These are phyloP conservation scores for Spathaspora gorwiae DNA, from an alignment of 805 yeast species.

Conservation along the genomic window DNA sequence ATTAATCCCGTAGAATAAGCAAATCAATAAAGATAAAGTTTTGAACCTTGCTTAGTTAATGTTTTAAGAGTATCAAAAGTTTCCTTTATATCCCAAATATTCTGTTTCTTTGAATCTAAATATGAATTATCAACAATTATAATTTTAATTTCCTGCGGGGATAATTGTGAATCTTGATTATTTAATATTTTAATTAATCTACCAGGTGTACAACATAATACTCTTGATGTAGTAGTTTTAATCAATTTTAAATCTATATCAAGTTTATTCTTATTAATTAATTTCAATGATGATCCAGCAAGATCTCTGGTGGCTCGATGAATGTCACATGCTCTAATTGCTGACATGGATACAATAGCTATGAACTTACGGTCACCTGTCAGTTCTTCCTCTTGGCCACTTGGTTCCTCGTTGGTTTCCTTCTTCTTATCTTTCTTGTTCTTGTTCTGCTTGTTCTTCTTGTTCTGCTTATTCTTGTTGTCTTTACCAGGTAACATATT, in stretches of 20 bases:
- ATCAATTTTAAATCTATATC: conserved; percentile 54
- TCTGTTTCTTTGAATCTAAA: conserved; percentile 57
- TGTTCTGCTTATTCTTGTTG: conserved; percentile 23
- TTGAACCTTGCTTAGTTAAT: conserved; percentile 40
- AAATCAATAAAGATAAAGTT: conserved; percentile 44
- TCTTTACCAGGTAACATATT: conserved; percentile 39
- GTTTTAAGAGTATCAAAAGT: conserved; percentile 37
- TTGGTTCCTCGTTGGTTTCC: conserved; percentile 4
- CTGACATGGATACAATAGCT: conserved; percentile 64
- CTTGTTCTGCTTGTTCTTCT: conserved; percentile 15
- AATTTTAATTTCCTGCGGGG: conserved; percentile 42
- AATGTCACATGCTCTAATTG: conserved; percentile 83
- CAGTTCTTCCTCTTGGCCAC: conserved; percentile 13
- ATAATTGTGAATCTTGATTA: conserved; percentile 38
- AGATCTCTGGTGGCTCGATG: conserved; percentile 53
- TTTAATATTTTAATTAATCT: conserved; percentile 47
- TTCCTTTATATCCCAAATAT: conserved; percentile 55
- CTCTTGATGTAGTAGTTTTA: conserved; percentile 40
- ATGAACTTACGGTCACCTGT: conserved; percentile 34
- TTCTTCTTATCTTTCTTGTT: conserved; percentile 18
- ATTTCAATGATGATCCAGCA: conserved; percentile 56
- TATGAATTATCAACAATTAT: conserved; percentile 59
- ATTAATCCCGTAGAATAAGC: too few species aligned
- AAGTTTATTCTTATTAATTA: conserved; percentile 71
- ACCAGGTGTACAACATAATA: conserved; percentile 63